Base-by-base conservation (phyloP, 2,329 filamentous ascomycete genomes). In the Aspergillus sp. region DNA sequence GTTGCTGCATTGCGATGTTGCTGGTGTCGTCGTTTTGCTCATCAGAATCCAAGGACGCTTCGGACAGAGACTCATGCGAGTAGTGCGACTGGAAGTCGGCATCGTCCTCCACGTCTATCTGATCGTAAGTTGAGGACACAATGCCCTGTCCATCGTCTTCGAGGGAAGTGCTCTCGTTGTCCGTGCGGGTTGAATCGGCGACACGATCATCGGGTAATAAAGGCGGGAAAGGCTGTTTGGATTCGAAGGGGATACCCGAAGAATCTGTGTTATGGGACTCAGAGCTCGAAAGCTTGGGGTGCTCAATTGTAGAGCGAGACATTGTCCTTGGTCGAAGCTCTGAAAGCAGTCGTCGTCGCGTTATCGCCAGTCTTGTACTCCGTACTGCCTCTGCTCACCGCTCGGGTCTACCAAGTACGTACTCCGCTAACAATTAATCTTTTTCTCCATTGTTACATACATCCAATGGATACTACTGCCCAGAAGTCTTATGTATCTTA, bases 11-110 rank as follows among this genome's bases (percentile, higher is more conserved):
- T 6, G 30, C 30, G 49, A 65, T 62, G 33, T 57, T 55, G 49
- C 65, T 57, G 27, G 53, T 55, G 42, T 65, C 55, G 27, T 60
- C 58, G 0, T 51, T 53, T 2, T 59, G 60, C 29, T 62, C 62
- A 10, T 65, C 63, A 4, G 63, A 65, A 33, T 64, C 63, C 2
- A 61, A 59, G 8, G 57, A 57, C 7, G 60, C 62, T 41, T 63
- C 67, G 0, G 68, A 66, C 27, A 65, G 53, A 0, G 64, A 67
- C 41, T 66, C 66, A 19, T 68, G 48, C 3, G 65, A 72, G 43
- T 73, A 73, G 27, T 73, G 71, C 3, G 70, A 71, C 46, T 71
- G 66, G 42, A 73, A 72, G 48, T 73, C 70, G 4, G 63, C 64
- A 46, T 73, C 68, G 35, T 71, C 68, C 10, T 66, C 62, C 34